Evolutionary conservation across 106 monocot genomes (phyloP).

Genomic region (Acorus calamus): DNA sequence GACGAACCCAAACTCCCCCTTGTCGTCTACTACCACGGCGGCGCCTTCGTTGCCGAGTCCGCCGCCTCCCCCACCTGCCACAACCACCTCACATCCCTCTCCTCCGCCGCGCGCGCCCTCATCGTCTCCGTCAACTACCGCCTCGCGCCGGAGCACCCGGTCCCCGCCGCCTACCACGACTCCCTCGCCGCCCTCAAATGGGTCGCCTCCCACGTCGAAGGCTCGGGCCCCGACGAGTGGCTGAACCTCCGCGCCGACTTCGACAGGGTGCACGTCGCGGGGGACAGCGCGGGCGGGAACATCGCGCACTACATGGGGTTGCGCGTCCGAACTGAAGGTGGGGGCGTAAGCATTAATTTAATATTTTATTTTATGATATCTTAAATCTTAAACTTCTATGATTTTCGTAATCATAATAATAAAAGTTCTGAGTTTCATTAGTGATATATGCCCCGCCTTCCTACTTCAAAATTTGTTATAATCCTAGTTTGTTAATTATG

Average conservation of each 20-base stretch:
- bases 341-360: too few species aligned
- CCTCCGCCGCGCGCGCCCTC: constrained; percentile 17
- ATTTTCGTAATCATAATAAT: too few species aligned
- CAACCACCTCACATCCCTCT: constrained; percentile 31
- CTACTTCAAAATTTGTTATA: too few species aligned
- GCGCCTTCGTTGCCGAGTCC: constrained; percentile 29
- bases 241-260: constrained; percentile 31
- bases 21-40: constrained; percentile 48
- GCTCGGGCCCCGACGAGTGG: constrained; percentile 25
- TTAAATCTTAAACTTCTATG: too few species aligned
- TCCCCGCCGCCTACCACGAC: constrained; percentile 49
- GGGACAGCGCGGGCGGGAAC: constrained; percentile 54
- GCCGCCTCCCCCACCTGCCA: constrained; percentile 31
- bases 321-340: constrained; percentile 4
- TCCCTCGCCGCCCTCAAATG: constrained; percentile 30
- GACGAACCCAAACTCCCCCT: constrained; percentile 21
- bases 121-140: constrained; percentile 51
- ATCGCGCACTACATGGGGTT: constrained; percentile 36
- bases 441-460: too few species aligned
- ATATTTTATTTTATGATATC: too few species aligned
- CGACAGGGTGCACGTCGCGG: constrained; percentile 22
- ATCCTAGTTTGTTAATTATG: too few species aligned
- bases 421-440: too few species aligned
- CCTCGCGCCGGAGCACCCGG: constrained; percentile 40
- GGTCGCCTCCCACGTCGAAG: constrained; percentile 16